These are phyloP conservation scores for Platanthera guangdongensis DNA, from an alignment of 106 monocot species.

Conservation along the genomic window DNA sequence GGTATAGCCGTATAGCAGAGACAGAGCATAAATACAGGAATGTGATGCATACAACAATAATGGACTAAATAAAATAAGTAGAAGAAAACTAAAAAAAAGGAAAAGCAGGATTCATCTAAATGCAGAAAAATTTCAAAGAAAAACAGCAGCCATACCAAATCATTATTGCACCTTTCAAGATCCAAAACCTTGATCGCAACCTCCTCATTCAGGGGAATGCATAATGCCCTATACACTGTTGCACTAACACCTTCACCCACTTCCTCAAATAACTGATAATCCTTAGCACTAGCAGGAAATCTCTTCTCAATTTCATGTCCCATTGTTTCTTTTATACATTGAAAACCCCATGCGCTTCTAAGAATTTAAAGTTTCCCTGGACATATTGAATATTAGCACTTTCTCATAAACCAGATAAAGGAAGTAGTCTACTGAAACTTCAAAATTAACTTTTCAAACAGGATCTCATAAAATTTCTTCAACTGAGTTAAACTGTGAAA, in stretches of 20 bases:
- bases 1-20: too few relatives aligned
- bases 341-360: constrained; percentile 9
- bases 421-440: not conserved
- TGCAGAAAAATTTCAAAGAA: not conserved
- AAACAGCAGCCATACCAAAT: constrained; percentile 45
- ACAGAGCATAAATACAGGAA: not conserved
- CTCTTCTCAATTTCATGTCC: constrained; percentile 39
- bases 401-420: not conserved
- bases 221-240: constrained; percentile 77
- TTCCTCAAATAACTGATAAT: constrained; percentile 87
- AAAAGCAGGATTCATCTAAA: not conserved
- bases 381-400: not conserved
- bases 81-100: not conserved
- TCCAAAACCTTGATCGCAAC: constrained; percentile 95
- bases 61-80: not conserved
- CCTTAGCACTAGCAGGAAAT: constrained; percentile 56
- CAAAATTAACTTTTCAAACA: not conserved
- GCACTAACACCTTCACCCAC: constrained; percentile 95
- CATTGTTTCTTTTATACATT: constrained; percentile 47
- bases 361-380: not conserved
- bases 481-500: constrained; percentile 1
- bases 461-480: not conserved
- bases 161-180: constrained; percentile 93
- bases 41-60: not conserved
- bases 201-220: constrained; percentile 68